Percentiles rank a stretch among this genome's conserved stretches.
Evolutionary conservation across 805 yeast species (phyloP).

Genomic region (Scheffersomyces spartinae): DNA sequence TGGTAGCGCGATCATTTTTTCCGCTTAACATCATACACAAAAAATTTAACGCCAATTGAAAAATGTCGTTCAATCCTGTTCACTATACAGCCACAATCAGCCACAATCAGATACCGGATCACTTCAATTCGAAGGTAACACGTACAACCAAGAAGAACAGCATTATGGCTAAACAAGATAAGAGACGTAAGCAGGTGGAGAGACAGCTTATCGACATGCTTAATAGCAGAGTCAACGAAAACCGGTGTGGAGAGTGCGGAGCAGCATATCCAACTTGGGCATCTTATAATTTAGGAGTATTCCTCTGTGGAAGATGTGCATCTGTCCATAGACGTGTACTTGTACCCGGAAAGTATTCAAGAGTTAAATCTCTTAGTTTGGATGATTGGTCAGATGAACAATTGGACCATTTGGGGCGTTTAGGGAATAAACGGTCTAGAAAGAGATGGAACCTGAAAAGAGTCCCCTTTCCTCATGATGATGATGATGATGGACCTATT

Average conservation of each 20-base stretch:
- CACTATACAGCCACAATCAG: too few species aligned
- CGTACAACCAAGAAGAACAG: too few species aligned
- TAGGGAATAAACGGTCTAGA: constrained; percentile 55
- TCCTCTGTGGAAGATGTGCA: constrained; percentile 80
- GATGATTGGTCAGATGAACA: constrained; percentile 59
- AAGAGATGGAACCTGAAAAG: constrained; percentile 57
- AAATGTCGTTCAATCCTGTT: too few species aligned
- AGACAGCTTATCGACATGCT: constrained; percentile 47
- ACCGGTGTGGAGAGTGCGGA: constrained; percentile 74
- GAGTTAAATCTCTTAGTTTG: constrained; percentile 60
- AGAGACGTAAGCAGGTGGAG: constrained; percentile 34
- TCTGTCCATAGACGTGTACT: constrained; percentile 56
- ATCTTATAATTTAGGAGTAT: constrained; percentile 38
- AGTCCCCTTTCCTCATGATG: constrained; percentile 65
- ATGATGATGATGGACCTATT: constrained; percentile 52
- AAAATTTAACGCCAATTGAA: too few species aligned
- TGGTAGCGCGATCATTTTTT: too few species aligned
- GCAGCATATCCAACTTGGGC: constrained; percentile 42
- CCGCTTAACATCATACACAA: too few species aligned
- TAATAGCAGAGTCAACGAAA: constrained; percentile 46
- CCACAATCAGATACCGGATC: too few species aligned
- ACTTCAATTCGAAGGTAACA: too few species aligned
- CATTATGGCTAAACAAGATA: constrained; percentile 25
- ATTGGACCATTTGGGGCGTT: constrained; percentile 28
- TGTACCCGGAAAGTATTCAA: constrained; percentile 45